Conservation (phyloP, 2,329 filamentous ascomycete genomes). For the Amauroascus verrucosus region DNA sequence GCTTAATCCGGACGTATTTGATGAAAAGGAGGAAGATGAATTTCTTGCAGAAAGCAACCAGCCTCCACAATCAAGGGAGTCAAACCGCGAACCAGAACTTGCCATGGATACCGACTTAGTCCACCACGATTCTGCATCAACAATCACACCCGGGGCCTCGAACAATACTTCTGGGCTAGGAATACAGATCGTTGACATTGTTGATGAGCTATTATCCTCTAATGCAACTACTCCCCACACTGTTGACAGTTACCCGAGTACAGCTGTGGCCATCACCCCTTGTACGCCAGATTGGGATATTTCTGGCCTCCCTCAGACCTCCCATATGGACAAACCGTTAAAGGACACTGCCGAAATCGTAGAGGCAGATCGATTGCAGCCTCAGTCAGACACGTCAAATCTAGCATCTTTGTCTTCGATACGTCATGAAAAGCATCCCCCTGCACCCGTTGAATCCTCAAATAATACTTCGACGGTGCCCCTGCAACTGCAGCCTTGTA, state of each 20-base stretch:
- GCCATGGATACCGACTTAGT: neutral
- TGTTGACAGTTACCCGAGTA: slow-evolving; percentile 9
- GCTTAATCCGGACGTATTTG: slow-evolving; percentile 39
- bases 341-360: slow-evolving; percentile 25
- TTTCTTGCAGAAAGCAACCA: slow-evolving; percentile 29
- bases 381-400: slow-evolving; percentile 21
- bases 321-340: slow-evolving; percentile 10
- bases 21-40: slow-evolving; percentile 43
- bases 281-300: slow-evolving; percentile 13
- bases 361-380: slow-evolving; percentile 25
- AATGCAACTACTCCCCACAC: slow-evolving; percentile 4
- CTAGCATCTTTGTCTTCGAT: slow-evolving; percentile 23
- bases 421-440: slow-evolving; percentile 31
- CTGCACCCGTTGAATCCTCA: slow-evolving; percentile 34
- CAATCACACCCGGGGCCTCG: neutral
- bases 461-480: slow-evolving; percentile 28
- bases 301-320: neutral
- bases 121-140: neutral
- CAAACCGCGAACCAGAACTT: neutral
- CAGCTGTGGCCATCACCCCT: slow-evolving; percentile 11
- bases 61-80: neutral
- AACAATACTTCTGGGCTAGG: slow-evolving; percentile 13
- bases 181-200: slow-evolving; percentile 16
- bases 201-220: slow-evolving; percentile 2
- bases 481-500: slow-evolving; percentile 31